A percentile compares a stretch with the other conserved stretches of the same genome.
Conservation (phyloP, 2,329 filamentous ascomycete genomes). For the Dothideomycetidae sp. region DNA sequence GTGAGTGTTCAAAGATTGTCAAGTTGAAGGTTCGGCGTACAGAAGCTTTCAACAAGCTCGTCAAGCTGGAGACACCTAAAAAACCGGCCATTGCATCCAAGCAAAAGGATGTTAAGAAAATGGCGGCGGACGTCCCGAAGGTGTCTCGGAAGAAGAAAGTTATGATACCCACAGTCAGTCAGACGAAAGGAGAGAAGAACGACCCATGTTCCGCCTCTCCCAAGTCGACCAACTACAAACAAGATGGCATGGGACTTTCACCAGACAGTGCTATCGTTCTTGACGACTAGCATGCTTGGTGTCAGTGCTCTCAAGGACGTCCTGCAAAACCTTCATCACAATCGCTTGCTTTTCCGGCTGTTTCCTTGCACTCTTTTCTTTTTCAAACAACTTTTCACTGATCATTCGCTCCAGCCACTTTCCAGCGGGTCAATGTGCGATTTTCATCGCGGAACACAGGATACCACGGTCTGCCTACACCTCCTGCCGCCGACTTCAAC, state of each 20-base stretch:
- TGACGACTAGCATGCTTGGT: too few species aligned
- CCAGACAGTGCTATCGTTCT: constrained; percentile 5
- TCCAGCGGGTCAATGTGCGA: constrained; percentile 14
- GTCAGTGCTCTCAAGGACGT: too few species aligned
- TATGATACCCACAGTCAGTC: too few species aligned
- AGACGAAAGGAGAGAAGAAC: neutral
- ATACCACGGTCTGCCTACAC: constrained; percentile 8
- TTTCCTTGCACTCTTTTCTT: too few species aligned
- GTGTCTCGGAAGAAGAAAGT: too few species aligned
- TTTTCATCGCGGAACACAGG: too few species aligned
- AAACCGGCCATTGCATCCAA: constrained; percentile 8
- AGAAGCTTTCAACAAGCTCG: neutral
- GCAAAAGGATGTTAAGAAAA: constrained; percentile 10
- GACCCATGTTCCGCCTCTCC: neutral
- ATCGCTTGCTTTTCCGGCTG: too few species aligned
- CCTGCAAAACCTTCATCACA: too few species aligned
- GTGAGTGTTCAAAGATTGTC: neutral
- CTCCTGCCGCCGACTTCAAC: constrained; percentile 3
- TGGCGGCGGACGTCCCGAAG: too few species aligned
- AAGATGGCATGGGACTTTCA: constrained; percentile 9
- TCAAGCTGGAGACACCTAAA: too few species aligned
- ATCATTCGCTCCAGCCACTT: too few species aligned
- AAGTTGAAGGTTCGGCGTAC: neutral
- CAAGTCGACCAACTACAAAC: neutral
- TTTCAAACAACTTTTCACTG: too few species aligned